Conservation (phyloP, 495 filamentous ascomycete genomes). For the Margaritispora aquatica region DNA sequence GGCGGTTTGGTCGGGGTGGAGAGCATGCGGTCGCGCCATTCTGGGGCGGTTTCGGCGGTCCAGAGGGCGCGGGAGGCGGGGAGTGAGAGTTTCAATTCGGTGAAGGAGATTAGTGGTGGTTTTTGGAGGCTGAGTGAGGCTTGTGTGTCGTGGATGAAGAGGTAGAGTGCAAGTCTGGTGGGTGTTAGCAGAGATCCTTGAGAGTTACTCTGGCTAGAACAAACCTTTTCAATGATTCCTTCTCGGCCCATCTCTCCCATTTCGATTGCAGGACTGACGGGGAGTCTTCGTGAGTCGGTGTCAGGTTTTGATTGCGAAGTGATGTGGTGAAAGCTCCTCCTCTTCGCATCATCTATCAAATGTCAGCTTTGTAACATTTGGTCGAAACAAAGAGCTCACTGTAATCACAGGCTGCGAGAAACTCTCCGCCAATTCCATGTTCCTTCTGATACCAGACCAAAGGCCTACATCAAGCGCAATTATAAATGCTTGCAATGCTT, state of each 20-base stretch:
- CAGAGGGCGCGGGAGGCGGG: slow-evolving; percentile 48
- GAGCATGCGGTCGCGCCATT: slow-evolving; percentile 51
- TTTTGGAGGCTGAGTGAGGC: slow-evolving; percentile 49
- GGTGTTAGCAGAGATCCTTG: neutral
- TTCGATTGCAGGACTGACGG: slow-evolving; percentile 44
- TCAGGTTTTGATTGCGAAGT: neutral
- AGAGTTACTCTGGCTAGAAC: neutral
- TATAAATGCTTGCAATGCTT: slow-evolving; percentile 48
- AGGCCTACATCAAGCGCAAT: slow-evolving; percentile 52
- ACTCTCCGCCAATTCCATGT: slow-evolving; percentile 63
- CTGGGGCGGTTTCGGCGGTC: slow-evolving; percentile 45
- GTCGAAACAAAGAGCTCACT: slow-evolving; percentile 21
- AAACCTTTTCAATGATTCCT: slow-evolving; percentile 31
- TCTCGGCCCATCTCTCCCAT: slow-evolving; percentile 54
- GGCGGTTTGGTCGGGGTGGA: slow-evolving; percentile 8
- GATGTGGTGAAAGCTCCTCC: slow-evolving; percentile 22
- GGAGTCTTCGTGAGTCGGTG: neutral
- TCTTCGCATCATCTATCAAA: slow-evolving; percentile 22
- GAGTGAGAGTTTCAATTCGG: slow-evolving; percentile 54
- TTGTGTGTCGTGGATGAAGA: slow-evolving; percentile 52
- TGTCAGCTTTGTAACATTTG: neutral
- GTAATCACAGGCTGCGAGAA: slow-evolving; percentile 45
- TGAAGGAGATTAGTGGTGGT: slow-evolving; percentile 55
- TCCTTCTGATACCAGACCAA: slow-evolving; percentile 62
- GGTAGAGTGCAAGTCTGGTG: slow-evolving; percentile 45